phyloP scores from a whole-genome alignment of 108 stramenopile species.

The Asterionellopsis glacialis region DNA sequence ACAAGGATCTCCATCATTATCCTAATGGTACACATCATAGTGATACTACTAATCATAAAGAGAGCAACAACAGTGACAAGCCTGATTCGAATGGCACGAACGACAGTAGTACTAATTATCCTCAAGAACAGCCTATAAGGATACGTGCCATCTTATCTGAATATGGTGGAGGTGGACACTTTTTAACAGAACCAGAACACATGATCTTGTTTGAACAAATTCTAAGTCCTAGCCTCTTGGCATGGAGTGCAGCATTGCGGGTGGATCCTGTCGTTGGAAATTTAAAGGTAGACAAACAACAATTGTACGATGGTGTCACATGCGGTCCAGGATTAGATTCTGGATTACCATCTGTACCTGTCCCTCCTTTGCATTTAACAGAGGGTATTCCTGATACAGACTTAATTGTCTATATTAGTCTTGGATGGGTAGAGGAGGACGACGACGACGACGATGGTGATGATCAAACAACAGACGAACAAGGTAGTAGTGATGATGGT shows the following conservation, averaged over 20 bases:
- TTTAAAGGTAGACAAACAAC: slow-evolving; percentile 60
- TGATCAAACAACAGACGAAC: neutral
- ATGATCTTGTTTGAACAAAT: slow-evolving; percentile 61
- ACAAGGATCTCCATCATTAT: slow-evolving; percentile 3
- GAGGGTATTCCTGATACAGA: slow-evolving; percentile 64
- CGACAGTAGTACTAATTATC: slow-evolving; percentile 24
- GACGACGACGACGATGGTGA: neutral
- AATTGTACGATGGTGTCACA: slow-evolving; percentile 58
- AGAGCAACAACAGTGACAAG: neutral
- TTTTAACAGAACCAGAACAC: slow-evolving; percentile 37
- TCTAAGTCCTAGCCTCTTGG: slow-evolving; percentile 63
- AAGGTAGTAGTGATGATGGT: no score
- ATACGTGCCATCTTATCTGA: slow-evolving; percentile 67
- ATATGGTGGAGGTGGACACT: slow-evolving; percentile 34
- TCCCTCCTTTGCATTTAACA: slow-evolving; percentile 50
- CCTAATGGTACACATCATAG: slow-evolving; percentile 2
- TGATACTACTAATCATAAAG: neutral
- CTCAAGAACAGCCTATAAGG: slow-evolving; percentile 48
- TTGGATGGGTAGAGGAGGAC: slow-evolving; percentile 37
- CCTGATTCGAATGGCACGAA: neutral
- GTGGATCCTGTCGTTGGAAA: slow-evolving; percentile 67
- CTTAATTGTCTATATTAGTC: slow-evolving; percentile 68
- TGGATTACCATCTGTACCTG: slow-evolving; percentile 55
- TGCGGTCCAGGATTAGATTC: slow-evolving; percentile 78
- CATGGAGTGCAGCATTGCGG: slow-evolving; percentile 74